Base-by-base conservation (phyloP, 2,329 filamentous ascomycete species). In the Claviceps sp. region DNA sequence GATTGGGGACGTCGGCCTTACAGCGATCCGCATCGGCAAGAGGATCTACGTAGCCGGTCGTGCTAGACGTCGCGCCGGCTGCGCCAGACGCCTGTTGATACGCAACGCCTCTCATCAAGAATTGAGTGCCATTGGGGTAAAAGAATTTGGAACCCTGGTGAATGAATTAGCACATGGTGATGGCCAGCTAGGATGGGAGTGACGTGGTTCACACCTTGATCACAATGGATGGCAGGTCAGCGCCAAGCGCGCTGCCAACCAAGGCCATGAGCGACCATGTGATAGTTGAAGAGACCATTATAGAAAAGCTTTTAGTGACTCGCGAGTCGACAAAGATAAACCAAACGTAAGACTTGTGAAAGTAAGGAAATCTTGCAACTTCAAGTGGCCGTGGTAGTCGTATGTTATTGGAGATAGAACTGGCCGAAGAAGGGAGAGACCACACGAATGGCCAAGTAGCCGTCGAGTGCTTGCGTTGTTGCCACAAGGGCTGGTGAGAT, bases 61-160 rank as follows among this genome's bases (percentile, higher is more conserved):
- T 68, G 42, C 72, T 56, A 56, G 55, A 73, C 51, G 73, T 73
- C 52, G 64, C 62, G 56, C 81, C 78, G 50, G 76, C 77, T 50
- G 78, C 74, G 58, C 74, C 74, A 57, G 75, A 75, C 60, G 90
- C 86, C 73, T 91, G 82, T 75, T 98, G 93, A 73, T 98, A 98
- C 60, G 93, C 93, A 60, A 98, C 77, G 73, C 93, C 93, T 70
- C 85, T 87, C 69, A 97, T 88, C 76, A 83, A 91, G 72, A 78
- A 78, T 62, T 78, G 73, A 22, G 75, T 77, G 24, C 75, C 77
- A 61, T 84, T 86, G 69, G 87, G 78, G 75, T 86, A 90, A 77
- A 94, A 96, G 78, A 96, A 91, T 71, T 93, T 90, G 65, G 80
- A 80, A 60, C 87, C 84, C 79, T 84, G 63, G 50, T 62, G 50